Evolutionary conservation across 2,329 filamentous ascomycete species (phyloP), one percentile per base, ranked within the genome.

Genomic region (Aspergillus sp.): DNA sequence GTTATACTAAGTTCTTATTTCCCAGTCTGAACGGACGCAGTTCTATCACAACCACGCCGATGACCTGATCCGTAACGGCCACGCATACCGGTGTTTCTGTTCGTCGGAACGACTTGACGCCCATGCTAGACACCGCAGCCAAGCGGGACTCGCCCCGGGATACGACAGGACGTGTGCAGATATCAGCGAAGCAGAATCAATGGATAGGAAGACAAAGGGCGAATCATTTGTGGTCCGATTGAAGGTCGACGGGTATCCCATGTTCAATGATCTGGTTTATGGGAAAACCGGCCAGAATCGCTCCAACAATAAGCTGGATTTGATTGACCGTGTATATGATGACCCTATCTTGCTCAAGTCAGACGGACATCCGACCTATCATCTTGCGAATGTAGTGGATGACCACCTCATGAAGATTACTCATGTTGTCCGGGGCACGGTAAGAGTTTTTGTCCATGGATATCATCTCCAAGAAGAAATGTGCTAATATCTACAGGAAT

Each of bases 351-450:
- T 98, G 33, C 73, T 96, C 47, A 98, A 98, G 66, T 85, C 83
- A 1, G 93, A 98, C 62, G 90, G 90, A 0, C 86, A 86, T 51
- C 93, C 93, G 0, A 98, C 94, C 0, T 98, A 98, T 60, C 93
- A 98, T 66, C 84, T 98, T 48, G 93, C 93, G 5, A 98, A 97
- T 60, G 91, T 98, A 7, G 85, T 98, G 5, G 93, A 98, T 60
- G 93, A 98, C 60, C 88, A 96, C 64, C 74, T 86, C 47, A 98
- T 98, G 93, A 73, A 88, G 47, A 94, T 98, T 53, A 96, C 90
- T 0, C 91, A 97, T 66, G 93, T 98, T 10, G 87, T 98, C 46
- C 83, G 93, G 34, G 93, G 91, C 42, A 85, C 86, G 27, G 84
- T 86, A 68, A 57, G 77, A 66, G 3, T 27, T 29, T 29, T 35